A percentile compares a stretch with the other conserved stretches of the same genome.
phyloP scores from a whole-genome alignment of 1,284 basidiomycete species.

The Fistulina hepatica region DNA sequence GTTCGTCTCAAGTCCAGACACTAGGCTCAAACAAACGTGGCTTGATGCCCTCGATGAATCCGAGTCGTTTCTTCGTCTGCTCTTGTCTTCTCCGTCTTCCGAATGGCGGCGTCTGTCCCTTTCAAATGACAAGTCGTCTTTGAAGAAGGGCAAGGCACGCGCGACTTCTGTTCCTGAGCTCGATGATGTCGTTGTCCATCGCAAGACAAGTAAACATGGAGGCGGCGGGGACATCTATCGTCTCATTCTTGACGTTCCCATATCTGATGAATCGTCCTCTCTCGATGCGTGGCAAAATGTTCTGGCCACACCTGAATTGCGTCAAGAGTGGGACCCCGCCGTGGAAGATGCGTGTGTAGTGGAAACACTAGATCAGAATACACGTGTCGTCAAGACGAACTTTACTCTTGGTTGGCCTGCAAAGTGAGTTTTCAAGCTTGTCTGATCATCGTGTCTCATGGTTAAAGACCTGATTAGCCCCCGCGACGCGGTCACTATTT shows the following conservation, averaged over 20 bases:
- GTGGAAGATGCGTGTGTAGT: slow-evolving; percentile 79
- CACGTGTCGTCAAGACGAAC: slow-evolving; percentile 80
- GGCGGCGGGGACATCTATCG: slow-evolving; percentile 72
- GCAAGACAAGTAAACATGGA: slow-evolving; percentile 47
- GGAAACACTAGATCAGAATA: slow-evolving; percentile 80
- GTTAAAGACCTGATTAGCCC: slow-evolving; percentile 43
- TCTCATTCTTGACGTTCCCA: slow-evolving; percentile 69
- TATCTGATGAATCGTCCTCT: slow-evolving; percentile 49
- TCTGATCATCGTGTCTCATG: slow-evolving; percentile 6
- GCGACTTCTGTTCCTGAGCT: slow-evolving; percentile 43
- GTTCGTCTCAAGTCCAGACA: slow-evolving; percentile 1
- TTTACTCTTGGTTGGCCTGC: slow-evolving; percentile 95
- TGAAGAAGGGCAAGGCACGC: slow-evolving; percentile 51
- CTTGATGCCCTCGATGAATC: slow-evolving; percentile 57
- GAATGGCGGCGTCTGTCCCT: slow-evolving; percentile 65
- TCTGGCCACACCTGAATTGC: slow-evolving; percentile 74
- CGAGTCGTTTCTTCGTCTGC: slow-evolving; percentile 57
- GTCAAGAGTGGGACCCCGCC: slow-evolving; percentile 87
- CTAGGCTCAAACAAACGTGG: slow-evolving; percentile 72
- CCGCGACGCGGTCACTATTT: slow-evolving; percentile 87
- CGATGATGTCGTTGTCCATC: slow-evolving; percentile 59
- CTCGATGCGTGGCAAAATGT: slow-evolving; percentile 79
- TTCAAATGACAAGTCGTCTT: slow-evolving; percentile 28
- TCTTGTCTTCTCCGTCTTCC: slow-evolving; percentile 51
- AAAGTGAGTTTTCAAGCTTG: slow-evolving; percentile 47